These are phyloP conservation scores for Chenopodium album DNA, from an alignment of 148 eudicot genomes.

Conservation along the genomic window DNA sequence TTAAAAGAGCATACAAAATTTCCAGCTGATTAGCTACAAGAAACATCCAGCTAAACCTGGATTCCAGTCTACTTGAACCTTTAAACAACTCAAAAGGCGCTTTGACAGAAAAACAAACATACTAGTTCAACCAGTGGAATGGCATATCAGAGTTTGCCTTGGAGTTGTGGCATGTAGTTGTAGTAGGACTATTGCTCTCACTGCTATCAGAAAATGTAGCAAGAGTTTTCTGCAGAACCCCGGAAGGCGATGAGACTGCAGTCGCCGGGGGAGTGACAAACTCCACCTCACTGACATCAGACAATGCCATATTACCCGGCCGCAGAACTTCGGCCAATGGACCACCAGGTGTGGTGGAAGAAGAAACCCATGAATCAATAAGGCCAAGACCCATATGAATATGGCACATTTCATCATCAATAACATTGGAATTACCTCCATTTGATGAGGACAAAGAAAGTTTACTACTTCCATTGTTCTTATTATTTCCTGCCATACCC, in stretches of 20 bases:
- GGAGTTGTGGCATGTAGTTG: constrained; percentile 27
- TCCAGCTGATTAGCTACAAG: constrained; percentile 31
- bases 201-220: constrained; percentile 62
- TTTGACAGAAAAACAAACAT: neutral
- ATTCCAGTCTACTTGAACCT: constrained; percentile 8
- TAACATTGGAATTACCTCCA: constrained; percentile 29
- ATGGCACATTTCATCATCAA: constrained; percentile 41
- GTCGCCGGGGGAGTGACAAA: constrained; percentile 40
- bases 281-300: constrained; percentile 22
- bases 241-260: constrained; percentile 52
- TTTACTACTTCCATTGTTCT: constrained; percentile 11
- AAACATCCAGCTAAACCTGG: constrained; percentile 31
- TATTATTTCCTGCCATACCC: constrained; percentile 20
- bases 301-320: constrained; percentile 29
- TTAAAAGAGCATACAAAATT: constrained; percentile 25
- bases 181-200: constrained; percentile 47
- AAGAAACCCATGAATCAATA: constrained; percentile 38
- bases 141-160: constrained; percentile 38
- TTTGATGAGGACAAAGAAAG: constrained; percentile 43
- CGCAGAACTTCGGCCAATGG: constrained; percentile 74
- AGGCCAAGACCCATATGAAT: constrained; percentile 42
- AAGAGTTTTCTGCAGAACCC: constrained; percentile 50
- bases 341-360: constrained; percentile 53
- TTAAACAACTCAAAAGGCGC: constrained; percentile 2
- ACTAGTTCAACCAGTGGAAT: constrained; percentile 44